These are phyloP conservation scores for Diutina catenulata DNA, from an alignment of 1,139 yeast species.

Conservation along the genomic window DNA sequence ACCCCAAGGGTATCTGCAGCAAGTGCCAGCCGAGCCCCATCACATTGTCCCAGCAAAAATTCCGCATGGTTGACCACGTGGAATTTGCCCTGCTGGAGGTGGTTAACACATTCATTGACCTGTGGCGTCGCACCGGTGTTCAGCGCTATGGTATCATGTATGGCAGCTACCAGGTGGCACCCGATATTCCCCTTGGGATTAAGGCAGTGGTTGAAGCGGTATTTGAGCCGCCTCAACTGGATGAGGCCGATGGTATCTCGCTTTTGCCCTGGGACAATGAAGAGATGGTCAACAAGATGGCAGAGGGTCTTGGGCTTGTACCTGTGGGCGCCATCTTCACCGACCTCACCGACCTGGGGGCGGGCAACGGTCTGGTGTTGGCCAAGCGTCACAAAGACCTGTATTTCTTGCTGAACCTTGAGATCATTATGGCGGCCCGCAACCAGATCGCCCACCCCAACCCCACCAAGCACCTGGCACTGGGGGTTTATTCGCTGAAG, in stretches of 20 bases:
- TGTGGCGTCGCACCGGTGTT: slow-evolving; percentile 82
- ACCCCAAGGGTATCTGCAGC: slow-evolving; percentile 94
- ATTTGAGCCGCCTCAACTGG: slow-evolving; percentile 85
- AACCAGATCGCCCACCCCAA: slow-evolving; percentile 65
- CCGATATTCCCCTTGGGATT: slow-evolving; percentile 80
- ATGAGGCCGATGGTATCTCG: slow-evolving; percentile 76
- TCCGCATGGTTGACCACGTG: slow-evolving; percentile 95
- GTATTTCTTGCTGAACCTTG: slow-evolving; percentile 78
- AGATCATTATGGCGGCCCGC: slow-evolving; percentile 74
- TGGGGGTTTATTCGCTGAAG: slow-evolving; percentile 72
- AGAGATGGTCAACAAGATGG: slow-evolving; percentile 39
- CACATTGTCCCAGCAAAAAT: slow-evolving; percentile 79
- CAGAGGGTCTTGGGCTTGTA: slow-evolving; percentile 47
- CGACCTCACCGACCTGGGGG: slow-evolving; percentile 81
- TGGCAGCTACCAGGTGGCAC: slow-evolving; percentile 71
- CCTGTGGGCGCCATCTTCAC: slow-evolving; percentile 83
- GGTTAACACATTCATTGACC: slow-evolving; percentile 72
- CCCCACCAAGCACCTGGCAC: slow-evolving; percentile 48
- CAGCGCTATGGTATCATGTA: slow-evolving; percentile 82
- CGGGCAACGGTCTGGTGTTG: slow-evolving; percentile 76
- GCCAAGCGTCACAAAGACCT: slow-evolving; percentile 91
- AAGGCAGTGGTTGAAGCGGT: slow-evolving; percentile 91
- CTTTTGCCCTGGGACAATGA: slow-evolving; percentile 54
- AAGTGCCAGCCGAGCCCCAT: slow-evolving; percentile 96
- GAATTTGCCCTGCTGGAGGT: slow-evolving; percentile 70